phyloP scores from a whole-genome alignment of 768 basidiomycete genomes.

The Mycena metata region DNA sequence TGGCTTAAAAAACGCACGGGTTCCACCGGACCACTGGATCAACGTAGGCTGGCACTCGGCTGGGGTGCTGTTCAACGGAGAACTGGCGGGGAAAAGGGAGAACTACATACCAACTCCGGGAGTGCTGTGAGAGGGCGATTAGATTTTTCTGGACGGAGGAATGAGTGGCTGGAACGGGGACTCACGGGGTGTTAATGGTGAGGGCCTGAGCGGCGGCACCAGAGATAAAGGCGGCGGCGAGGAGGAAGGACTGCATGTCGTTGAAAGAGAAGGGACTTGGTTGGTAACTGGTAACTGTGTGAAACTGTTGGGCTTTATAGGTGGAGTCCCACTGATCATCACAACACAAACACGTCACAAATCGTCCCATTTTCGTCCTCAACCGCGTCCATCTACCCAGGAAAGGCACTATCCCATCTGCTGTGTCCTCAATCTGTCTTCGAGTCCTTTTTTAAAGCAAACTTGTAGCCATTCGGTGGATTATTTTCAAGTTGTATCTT shows the following conservation, averaged over 20 bases:
- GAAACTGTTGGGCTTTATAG: too few species aligned
- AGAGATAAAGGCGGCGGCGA: constrained; percentile 56
- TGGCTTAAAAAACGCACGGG: constrained; percentile 53
- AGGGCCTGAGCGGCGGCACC: constrained; percentile 62
- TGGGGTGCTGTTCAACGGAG: neutral
- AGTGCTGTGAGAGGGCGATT: constrained; percentile 48
- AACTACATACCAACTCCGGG: constrained; percentile 20
- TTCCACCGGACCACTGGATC: constrained; percentile 70
- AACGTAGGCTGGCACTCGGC: constrained; percentile 71
- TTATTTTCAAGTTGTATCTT: too few species aligned
- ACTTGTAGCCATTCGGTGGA: too few species aligned
- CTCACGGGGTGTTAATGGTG: constrained; percentile 81
- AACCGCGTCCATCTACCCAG: too few species aligned
- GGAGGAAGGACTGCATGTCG: constrained; percentile 63
- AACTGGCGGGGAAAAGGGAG: neutral
- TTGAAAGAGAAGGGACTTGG: constrained; percentile 49
- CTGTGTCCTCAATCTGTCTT: too few species aligned
- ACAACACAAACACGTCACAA: too few species aligned
- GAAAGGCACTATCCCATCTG: too few species aligned
- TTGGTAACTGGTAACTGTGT: constrained; percentile 43
- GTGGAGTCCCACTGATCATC: too few species aligned
- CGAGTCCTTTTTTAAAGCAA: too few species aligned
- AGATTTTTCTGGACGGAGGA: neutral
- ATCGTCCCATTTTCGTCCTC: too few species aligned
- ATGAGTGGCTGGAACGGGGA: constrained; percentile 29